Evolutionary conservation across 1,284 basidiomycete species (phyloP).

Genomic region (Leccinum subfulvum): DNA sequence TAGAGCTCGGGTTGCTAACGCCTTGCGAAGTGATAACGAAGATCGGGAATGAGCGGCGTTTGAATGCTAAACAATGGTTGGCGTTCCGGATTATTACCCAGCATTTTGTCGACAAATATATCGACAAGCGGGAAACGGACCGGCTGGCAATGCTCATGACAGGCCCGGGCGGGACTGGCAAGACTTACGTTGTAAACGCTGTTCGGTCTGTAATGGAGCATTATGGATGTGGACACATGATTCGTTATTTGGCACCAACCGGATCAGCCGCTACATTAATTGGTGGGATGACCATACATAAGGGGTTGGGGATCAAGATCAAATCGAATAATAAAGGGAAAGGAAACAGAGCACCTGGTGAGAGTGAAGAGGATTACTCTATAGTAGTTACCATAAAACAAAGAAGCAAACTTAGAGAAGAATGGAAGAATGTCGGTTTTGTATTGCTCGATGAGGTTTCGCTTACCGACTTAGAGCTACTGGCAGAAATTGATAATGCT

Average conservation of each 20-base stretch:
- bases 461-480: not conserved
- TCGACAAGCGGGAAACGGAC: not conserved
- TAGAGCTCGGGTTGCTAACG: not conserved
- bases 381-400: not conserved
- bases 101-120: not conserved
- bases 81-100: not conserved
- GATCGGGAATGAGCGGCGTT: not conserved
- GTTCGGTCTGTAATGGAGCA: not conserved
- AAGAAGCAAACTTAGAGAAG: not conserved
- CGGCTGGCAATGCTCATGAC: conserved; percentile 7
- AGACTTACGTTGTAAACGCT: not conserved
- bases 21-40: not conserved
- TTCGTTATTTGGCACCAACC: not conserved
- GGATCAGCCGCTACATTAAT: not conserved
- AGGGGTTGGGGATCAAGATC: conserved; percentile 4
- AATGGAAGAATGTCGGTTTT: not conserved
- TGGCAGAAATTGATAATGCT: not conserved
- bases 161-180: not conserved
- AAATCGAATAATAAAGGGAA: conserved; percentile 3
- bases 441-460: not conserved
- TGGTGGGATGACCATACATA: conserved; percentile 5
- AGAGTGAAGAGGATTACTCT: not conserved
- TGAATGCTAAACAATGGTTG: conserved; percentile 3
- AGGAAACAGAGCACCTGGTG: not conserved
- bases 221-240: conserved; percentile 1